phyloP scores from a whole-genome alignment of 768 basidiomycete genomes.

The Flagelloscypha sp. region DNA sequence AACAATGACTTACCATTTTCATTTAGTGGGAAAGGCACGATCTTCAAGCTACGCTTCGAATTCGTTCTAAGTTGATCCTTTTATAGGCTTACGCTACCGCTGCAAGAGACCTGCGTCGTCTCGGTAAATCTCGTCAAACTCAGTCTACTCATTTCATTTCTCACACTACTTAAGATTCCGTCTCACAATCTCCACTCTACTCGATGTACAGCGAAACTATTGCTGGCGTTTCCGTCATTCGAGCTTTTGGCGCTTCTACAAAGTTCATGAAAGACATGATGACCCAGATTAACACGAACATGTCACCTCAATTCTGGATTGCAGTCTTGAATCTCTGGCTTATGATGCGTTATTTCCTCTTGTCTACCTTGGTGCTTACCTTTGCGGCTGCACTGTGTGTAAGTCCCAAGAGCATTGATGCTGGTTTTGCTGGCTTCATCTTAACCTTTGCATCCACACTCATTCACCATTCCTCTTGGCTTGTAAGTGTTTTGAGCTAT shows the following conservation, averaged over 20 bases:
- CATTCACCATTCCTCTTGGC: constrained; percentile 35
- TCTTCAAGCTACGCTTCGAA: too few species aligned
- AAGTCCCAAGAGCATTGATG: constrained; percentile 41
- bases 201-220: too few species aligned
- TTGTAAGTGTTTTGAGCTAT: too few species aligned
- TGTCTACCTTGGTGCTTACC: constrained; percentile 47
- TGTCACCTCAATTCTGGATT: too few species aligned
- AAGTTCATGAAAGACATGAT: constrained; percentile 56
- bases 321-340: constrained; percentile 60
- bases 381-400: constrained; percentile 44
- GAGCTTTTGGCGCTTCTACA: constrained; percentile 56
- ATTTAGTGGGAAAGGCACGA: too few species aligned
- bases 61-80: too few species aligned
- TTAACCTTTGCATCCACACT: constrained; percentile 51
- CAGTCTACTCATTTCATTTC: not conserved
- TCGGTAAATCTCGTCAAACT: constrained; percentile 42
- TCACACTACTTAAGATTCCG: too few species aligned
- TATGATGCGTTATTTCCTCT: constrained; percentile 49
- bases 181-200: too few species aligned
- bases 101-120: constrained; percentile 76
- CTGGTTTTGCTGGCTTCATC: constrained; percentile 56
- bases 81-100: too few species aligned
- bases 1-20: too few species aligned
- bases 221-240: constrained; percentile 47
- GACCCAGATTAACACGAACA: constrained; percentile 8